Conservation (phyloP, 2,329 filamentous ascomycete genomes). For the Fusarium praegraminearum region DNA sequence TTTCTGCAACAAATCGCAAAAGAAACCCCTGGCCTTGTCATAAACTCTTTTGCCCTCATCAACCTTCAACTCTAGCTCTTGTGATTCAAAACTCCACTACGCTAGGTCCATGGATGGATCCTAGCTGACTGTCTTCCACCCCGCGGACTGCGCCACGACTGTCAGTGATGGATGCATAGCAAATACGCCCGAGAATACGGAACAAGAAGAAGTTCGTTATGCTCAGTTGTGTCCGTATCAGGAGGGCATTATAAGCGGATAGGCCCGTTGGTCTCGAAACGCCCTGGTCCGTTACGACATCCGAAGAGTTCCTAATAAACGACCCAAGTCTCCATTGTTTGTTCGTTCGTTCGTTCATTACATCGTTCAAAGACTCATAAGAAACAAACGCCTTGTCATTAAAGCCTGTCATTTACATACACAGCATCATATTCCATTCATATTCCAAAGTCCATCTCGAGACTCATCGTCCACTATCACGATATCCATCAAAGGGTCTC, state of each 20-base stretch:
- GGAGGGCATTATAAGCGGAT: background rate
- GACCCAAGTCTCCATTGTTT: background rate
- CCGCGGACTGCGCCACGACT: conserved; percentile 42
- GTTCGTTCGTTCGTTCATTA: background rate
- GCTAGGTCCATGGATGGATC: conserved; percentile 1
- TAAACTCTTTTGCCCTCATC: conserved; percentile 8
- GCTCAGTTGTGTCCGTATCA: conserved; percentile 2
- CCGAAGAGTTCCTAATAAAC: conserved; percentile 9
- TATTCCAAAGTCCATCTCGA: background rate
- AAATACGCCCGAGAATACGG: conserved; percentile 25
- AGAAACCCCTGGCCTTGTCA: conserved; percentile 20
- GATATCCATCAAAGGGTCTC: conserved; percentile 20
- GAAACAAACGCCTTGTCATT: background rate
- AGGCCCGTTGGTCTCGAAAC: conserved; percentile 13
- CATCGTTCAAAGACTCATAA: conserved; percentile 1
- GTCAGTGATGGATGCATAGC: conserved; percentile 30
- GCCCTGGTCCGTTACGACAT: conserved; percentile 7
- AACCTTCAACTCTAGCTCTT: conserved; percentile 1
- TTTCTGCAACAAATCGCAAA: conserved; percentile 19
- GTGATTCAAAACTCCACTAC: conserved; percentile 35
- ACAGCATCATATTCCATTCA: background rate
- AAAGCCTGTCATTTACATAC: conserved; percentile 13
- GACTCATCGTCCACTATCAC: background rate
- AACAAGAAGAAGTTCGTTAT: conserved; percentile 3
- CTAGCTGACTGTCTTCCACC: conserved; percentile 1